Evolutionary conservation across 192 early-diverging fungal genomes (phyloP).

Genomic region (Irineochytrium annulatum): DNA sequence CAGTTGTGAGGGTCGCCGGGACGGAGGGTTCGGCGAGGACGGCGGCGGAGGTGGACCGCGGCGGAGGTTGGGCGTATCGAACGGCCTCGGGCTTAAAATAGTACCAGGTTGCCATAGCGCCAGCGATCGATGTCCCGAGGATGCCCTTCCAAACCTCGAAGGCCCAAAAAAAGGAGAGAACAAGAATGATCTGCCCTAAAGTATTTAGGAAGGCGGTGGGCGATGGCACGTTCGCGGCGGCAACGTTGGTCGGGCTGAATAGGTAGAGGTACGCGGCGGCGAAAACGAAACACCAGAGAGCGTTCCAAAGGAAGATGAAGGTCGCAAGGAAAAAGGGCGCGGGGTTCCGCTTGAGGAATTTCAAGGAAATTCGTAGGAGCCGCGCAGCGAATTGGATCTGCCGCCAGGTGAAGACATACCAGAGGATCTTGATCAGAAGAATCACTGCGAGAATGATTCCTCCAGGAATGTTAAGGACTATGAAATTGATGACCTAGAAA

Average conservation of each 20-base stretch:
- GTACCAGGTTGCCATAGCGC: slow-evolving; percentile 14
- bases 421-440: slow-evolving; percentile 6
- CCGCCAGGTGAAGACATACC: slow-evolving; percentile 7
- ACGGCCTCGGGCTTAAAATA: slow-evolving; percentile 4
- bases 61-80: neutral
- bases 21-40: too few relatives aligned
- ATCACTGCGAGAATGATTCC: slow-evolving; percentile 8
- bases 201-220: too few relatives aligned
- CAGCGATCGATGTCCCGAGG: slow-evolving; percentile 12
- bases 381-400: slow-evolving; percentile 14
- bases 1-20: too few relatives aligned
- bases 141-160: slow-evolving; percentile 23
- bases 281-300: slow-evolving; percentile 18
- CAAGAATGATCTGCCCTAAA: neutral
- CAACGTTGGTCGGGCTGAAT: neutral
- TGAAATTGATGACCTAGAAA: slow-evolving; percentile 16
- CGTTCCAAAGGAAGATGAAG: slow-evolving; percentile 21
- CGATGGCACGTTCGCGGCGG: too few relatives aligned
- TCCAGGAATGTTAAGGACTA: slow-evolving; percentile 16
- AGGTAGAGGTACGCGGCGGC: slow-evolving; percentile 15
- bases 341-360: slow-evolving; percentile 7
- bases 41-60: too few relatives aligned
- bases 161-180: slow-evolving; percentile 18
- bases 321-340: slow-evolving; percentile 10
- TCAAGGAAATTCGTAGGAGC: slow-evolving; percentile 1